These are phyloP conservation scores for Candida maesae DNA, from an alignment of 805 yeast genomes.

Conservation along the genomic window DNA sequence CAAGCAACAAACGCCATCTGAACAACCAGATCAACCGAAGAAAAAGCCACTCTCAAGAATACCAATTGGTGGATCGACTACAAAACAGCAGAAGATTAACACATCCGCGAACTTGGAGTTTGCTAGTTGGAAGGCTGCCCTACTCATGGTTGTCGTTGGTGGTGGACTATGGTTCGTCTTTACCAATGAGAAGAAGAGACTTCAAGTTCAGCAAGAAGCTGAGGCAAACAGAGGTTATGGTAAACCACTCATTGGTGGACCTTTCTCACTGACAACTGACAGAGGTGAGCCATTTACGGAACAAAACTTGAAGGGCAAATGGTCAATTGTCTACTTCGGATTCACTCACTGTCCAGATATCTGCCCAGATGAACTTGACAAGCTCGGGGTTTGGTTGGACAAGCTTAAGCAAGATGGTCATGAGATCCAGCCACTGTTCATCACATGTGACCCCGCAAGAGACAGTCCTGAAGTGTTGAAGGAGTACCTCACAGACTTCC, in stretches of 20 bases:
- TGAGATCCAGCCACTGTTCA: slow-evolving; percentile 78
- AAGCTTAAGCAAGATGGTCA: slow-evolving; percentile 56
- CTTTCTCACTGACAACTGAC: slow-evolving; percentile 68
- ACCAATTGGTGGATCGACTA: slow-evolving; percentile 61
- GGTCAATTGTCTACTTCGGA: slow-evolving; percentile 88
- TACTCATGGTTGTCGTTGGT: slow-evolving; percentile 64
- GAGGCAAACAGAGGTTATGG: slow-evolving; percentile 87
- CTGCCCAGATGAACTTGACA: slow-evolving; percentile 96
- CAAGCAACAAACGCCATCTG: slow-evolving; percentile 8
- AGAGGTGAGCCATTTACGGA: slow-evolving; percentile 75
- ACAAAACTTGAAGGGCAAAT: slow-evolving; percentile 69
- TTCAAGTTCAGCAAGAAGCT: slow-evolving; percentile 72
- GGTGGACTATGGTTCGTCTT: slow-evolving; percentile 70
- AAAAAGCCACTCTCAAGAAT: slow-evolving; percentile 72
- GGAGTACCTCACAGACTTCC: slow-evolving; percentile 84
- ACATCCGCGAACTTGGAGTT: slow-evolving; percentile 55
- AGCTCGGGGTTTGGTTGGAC: slow-evolving; percentile 66
- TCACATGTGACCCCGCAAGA: slow-evolving; percentile 96
- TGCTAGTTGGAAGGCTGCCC: slow-evolving; percentile 81
- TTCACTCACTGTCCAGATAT: slow-evolving; percentile 98
- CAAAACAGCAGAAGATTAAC: slow-evolving; percentile 30
- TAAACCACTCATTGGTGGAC: slow-evolving; percentile 90
- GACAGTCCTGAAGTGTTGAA: slow-evolving; percentile 84
- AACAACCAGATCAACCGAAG: slow-evolving; percentile 11
- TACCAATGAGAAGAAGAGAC: slow-evolving; percentile 68